Percentiles rank a stretch among this genome's conserved stretches.
phyloP scores from a whole-genome alignment of 2,329 filamentous ascomycete genomes.

The Teratosphaeria zuluensis region DNA sequence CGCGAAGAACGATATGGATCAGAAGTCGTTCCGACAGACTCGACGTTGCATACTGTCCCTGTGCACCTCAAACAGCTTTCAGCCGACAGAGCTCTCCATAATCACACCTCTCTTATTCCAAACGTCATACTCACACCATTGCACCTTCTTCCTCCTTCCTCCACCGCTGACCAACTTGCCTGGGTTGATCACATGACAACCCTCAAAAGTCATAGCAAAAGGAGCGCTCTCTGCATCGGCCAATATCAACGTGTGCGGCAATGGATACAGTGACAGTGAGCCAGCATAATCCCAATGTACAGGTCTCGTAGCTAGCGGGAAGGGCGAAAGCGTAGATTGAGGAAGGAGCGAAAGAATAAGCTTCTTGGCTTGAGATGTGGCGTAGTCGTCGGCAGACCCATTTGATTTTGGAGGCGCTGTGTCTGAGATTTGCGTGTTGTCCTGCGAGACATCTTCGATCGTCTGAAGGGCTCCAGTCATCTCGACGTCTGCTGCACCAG shows the following conservation, averaged over 20 bases:
- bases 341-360: constrained; percentile 85
- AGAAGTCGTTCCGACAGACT: neutral
- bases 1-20: neutral
- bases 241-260: constrained; percentile 75
- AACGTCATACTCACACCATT: constrained; percentile 83
- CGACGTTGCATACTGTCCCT: neutral
- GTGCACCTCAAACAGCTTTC: neutral
- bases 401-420: neutral
- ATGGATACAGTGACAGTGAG: constrained; percentile 71
- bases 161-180: constrained; percentile 57
- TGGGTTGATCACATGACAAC: constrained; percentile 92
- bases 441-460: constrained; percentile 9
- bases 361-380: constrained; percentile 22
- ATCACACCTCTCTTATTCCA: constrained; percentile 50
- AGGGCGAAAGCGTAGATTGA: constrained; percentile 81
- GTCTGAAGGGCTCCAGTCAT: constrained; percentile 23
- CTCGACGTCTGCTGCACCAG: constrained; percentile 18
- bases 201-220: constrained; percentile 86
- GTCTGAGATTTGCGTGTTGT: constrained; percentile 10
- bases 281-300: constrained; percentile 78
- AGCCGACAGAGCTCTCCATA: constrained; percentile 44
- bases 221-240: constrained; percentile 72
- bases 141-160: constrained; percentile 51
- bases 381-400: constrained; percentile 8
- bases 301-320: constrained; percentile 67